A percentile compares a stretch with the other conserved stretches of the same genome.
These are phyloP conservation scores for Takashimella koratensis DNA, from an alignment of 1,284 basidiomycete species.

Conservation along the genomic window DNA sequence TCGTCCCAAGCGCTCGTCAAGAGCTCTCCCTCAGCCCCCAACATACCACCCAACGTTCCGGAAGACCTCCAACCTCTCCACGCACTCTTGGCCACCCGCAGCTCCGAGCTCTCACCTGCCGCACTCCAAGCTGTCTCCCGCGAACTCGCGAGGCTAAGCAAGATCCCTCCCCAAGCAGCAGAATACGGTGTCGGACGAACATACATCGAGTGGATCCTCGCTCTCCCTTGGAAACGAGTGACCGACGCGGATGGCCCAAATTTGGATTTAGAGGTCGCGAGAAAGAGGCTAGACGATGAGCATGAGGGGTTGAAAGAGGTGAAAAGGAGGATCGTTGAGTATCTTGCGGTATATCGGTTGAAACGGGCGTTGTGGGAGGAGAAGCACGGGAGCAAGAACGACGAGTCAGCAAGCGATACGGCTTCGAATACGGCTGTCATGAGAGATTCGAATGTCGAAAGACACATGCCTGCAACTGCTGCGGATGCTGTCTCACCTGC, in stretches of 20 bases:
- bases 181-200: conserved; percentile 44
- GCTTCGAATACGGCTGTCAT: no score
- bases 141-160: conserved; percentile 32
- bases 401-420: neutral
- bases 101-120: conserved; percentile 22
- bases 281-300: conserved; percentile 36
- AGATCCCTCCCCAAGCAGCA: conserved; percentile 41
- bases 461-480: neutral
- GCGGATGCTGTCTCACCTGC: neutral
- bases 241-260: conserved; percentile 21
- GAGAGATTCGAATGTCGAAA: neutral
- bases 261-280: conserved; percentile 32
- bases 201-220: conserved; percentile 41
- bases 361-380: conserved; percentile 40
- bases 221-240: conserved; percentile 41
- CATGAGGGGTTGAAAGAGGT: conserved; percentile 45
- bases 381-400: conserved; percentile 9
- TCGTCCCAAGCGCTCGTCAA: conserved; percentile 5
- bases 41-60: conserved; percentile 14
- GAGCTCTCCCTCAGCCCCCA: neutral
- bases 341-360: conserved; percentile 44
- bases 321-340: conserved; percentile 44
- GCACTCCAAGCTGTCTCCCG: conserved; percentile 28
- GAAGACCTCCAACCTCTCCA: conserved; percentile 40
- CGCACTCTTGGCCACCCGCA: conserved; percentile 14